phyloP scores from a whole-genome alignment of 768 basidiomycete species.

The Suillus decipiens region DNA sequence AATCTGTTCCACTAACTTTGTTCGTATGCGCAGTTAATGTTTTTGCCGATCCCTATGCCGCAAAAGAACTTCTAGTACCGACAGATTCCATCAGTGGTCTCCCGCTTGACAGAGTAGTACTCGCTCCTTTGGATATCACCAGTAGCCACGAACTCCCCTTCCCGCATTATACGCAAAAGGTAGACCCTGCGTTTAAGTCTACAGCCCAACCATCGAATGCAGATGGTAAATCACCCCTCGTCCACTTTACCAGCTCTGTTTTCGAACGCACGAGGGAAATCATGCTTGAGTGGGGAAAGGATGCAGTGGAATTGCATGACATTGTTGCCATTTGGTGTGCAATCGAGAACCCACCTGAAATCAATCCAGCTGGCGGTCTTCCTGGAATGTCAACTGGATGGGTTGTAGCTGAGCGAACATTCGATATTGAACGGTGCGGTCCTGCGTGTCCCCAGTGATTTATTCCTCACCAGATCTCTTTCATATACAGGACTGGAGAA shows the following conservation, averaged over 20 bases:
- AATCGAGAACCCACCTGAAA: conserved; percentile 61
- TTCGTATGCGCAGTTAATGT: conserved; percentile 62
- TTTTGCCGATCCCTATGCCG: conserved; percentile 87
- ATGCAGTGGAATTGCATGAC: conserved; percentile 90
- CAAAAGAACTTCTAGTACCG: conserved; percentile 62
- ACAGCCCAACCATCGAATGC: conserved; percentile 48
- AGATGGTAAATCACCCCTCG: conserved; percentile 55
- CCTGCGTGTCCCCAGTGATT: neutral
- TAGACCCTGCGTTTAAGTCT: conserved; percentile 65
- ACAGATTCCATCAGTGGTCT: conserved; percentile 41
- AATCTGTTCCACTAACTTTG: neutral
- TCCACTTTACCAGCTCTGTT: conserved; percentile 80
- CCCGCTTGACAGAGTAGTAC: conserved; percentile 65
- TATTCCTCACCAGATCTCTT: conserved; percentile 3
- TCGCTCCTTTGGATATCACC: conserved; percentile 83
- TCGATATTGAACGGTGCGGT: conserved; percentile 69
- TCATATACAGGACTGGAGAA: conserved; percentile 61
- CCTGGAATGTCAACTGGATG: conserved; percentile 52
- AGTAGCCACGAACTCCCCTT: conserved; percentile 80
- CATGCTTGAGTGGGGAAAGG: conserved; percentile 79
- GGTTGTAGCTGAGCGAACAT: conserved; percentile 50
- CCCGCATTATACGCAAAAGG: conserved; percentile 49
- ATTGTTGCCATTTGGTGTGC: conserved; percentile 90
- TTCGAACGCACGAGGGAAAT: conserved; percentile 72
- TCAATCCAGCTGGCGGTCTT: conserved; percentile 25